A percentile compares a stretch with the other conserved stretches of the same genome.
phyloP scores from a whole-genome alignment of 371 early-diverging fungal genomes.

The Apophysomyces elegans region DNA sequence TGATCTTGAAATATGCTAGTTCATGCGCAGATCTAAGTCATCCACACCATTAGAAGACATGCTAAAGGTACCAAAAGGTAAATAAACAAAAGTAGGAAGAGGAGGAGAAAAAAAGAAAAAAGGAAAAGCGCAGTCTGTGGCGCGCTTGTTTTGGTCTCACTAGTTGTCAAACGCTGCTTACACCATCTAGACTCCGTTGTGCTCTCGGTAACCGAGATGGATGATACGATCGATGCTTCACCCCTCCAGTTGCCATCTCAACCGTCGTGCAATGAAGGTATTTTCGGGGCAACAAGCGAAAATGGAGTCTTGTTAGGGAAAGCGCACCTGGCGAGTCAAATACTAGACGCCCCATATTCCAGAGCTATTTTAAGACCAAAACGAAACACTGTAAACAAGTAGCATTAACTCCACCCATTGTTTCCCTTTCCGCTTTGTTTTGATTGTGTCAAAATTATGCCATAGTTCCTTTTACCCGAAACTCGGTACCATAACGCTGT shows the following conservation, averaged over 20 bases:
- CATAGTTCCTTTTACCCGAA: not conserved
- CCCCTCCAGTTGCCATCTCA: conserved; percentile 27
- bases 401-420: too few species aligned
- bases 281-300: conserved; percentile 63
- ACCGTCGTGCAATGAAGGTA: conserved; percentile 10
- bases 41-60: not conserved
- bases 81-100: not conserved
- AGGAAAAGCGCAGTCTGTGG: not conserved
- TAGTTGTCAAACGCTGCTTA: too few species aligned
- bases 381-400: not conserved
- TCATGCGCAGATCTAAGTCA: not conserved
- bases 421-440: too few species aligned
- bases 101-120: conserved; percentile 14
- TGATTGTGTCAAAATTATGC: too few species aligned
- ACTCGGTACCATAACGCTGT: not conserved
- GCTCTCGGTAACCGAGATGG: conserved; percentile 38
- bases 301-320: conserved; percentile 59
- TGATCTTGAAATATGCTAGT: not conserved
- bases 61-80: conserved; percentile 13
- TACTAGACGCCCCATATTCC: conserved; percentile 50
- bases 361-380: conserved; percentile 23
- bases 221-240: conserved; percentile 35
- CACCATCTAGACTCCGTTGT: conserved; percentile 18
- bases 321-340: conserved; percentile 32
- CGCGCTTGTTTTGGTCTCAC: too few species aligned